A percentile compares a stretch with the other conserved stretches of the same genome.
phyloP scores from a whole-genome alignment of 768 basidiomycete genomes.

The Daedaleopsis sinensis region DNA sequence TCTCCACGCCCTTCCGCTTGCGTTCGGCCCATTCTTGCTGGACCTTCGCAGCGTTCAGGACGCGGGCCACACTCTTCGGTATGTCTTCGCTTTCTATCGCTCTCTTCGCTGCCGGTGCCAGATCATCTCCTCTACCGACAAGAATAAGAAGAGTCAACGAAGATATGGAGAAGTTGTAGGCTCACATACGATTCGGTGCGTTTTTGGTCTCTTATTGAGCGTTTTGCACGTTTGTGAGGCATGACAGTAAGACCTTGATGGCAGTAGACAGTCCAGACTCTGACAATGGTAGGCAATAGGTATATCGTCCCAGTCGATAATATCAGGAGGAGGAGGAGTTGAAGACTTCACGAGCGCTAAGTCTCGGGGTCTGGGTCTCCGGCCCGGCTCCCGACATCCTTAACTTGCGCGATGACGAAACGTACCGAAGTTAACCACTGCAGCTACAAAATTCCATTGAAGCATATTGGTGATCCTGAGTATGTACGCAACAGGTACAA shows the following conservation, averaged over 20 bases:
- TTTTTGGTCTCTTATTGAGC: conserved; percentile 33
- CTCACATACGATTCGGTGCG: conserved; percentile 31
- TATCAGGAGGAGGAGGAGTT: too few relatives aligned
- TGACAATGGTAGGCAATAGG: too few relatives aligned
- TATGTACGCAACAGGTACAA: too few relatives aligned
- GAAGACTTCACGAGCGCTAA: too few relatives aligned
- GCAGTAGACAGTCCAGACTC: too few relatives aligned
- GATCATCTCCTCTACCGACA: conserved; percentile 26
- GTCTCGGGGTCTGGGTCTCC: too few relatives aligned
- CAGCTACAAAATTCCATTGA: too few relatives aligned
- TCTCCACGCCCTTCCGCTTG: conserved; percentile 36
- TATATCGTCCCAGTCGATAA: too few relatives aligned
- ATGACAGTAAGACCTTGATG: conserved; percentile 13
- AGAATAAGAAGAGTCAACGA: background rate
- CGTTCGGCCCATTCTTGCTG: conserved; percentile 57
- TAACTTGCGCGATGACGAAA: too few relatives aligned
- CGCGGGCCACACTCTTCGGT: conserved; percentile 68
- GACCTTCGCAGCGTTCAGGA: conserved; percentile 64
- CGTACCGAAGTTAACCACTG: too few relatives aligned
- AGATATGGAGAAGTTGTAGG: background rate
- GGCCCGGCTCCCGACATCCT: too few relatives aligned
- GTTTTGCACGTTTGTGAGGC: conserved; percentile 41
- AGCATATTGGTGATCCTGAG: too few relatives aligned
- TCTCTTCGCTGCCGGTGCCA: conserved; percentile 20
- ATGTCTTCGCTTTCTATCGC: conserved; percentile 54